Evolutionary conservation across 1,139 yeast genomes (phyloP), one percentile per base, ranked within the genome.

Genomic region (Geotrichum europaeum): DNA sequence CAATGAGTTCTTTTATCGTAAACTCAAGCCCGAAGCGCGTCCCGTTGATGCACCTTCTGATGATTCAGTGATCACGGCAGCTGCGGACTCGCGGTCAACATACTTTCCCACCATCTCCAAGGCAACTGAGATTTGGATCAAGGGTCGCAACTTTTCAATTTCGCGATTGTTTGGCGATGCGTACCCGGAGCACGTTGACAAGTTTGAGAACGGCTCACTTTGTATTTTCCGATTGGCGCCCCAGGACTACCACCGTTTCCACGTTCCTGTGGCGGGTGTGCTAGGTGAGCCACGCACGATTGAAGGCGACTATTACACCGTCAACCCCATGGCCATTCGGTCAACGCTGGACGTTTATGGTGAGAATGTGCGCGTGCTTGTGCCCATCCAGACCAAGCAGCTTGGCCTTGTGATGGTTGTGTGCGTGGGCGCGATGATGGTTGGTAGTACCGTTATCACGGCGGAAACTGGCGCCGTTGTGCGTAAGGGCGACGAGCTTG

Each of bases 351-450:
- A 92, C 73, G 97, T 92, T 1, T 94, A 84, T 75, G 97, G 98
- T 5, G 97, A 92, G 68, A 92, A 92, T 69, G 85, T 89, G 1
- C 78, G 98, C 36, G 85, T 86, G 3, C 76, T 91, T 2, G 79
- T 91, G 1, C 91, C 96, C 0, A 84, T 92, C 34, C 83, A 87
- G 49, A 84, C 96, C 0, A 79, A 80, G 53, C 76, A 81, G 25
- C 90, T 89, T 73, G 97, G 97, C 0, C 79, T 82, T 0, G 88
- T 92, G 18, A 78, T 88, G 65, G 80, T 89, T 75, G 82, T 90
- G 30, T 85, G 96, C 5, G 90, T 92, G 9, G 99, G 99, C 28
- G 99, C 99, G 0, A 92, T 94, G 98, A 91, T 92, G 97, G 99
- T 92, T 4, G 98, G 98, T 0, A 87, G 96, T 1, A 90, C 86